A percentile compares a stretch with the other conserved stretches of the same genome.
phyloP scores from a whole-genome alignment of 108 stramenopile species.

The Tribonema minus region DNA sequence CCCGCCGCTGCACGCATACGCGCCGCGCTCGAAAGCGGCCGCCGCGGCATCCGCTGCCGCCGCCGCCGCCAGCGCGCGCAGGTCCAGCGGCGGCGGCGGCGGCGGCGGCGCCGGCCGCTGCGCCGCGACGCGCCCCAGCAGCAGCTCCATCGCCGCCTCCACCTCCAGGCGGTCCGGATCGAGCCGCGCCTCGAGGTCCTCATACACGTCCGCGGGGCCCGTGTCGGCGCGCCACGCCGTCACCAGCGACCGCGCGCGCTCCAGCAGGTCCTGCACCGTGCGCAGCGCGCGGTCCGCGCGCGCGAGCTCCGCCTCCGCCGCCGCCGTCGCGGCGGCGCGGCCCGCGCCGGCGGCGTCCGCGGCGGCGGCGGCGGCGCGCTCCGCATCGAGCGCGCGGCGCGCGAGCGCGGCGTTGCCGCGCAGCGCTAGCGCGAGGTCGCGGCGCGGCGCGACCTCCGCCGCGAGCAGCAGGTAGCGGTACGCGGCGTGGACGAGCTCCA shows the following conservation, averaged over 20 bases:
- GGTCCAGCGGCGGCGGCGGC: too few relatives aligned
- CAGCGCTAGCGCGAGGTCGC: neutral
- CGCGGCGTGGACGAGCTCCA: constrained; percentile 3
- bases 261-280: neutral
- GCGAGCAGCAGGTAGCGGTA: constrained; percentile 31
- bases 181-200: constrained; percentile 4
- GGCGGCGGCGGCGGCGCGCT: neutral
- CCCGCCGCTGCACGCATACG: too few relatives aligned
- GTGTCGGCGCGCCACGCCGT: too few relatives aligned
- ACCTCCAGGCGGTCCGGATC: constrained; percentile 4
- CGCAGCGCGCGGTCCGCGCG: neutral
- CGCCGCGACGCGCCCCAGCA: neutral
- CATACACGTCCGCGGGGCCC: constrained; percentile 26
- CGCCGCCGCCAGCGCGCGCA: too few relatives aligned
- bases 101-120: too few relatives aligned
- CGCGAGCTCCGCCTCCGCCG: neutral
- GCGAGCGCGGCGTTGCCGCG: neutral
- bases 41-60: too few relatives aligned
- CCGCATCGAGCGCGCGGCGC: neutral
- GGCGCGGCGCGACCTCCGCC: constrained; percentile 16
- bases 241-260: neutral
- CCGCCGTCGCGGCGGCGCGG: neutral
- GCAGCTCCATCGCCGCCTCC: constrained; percentile 22
- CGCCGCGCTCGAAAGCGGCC: too few relatives aligned
- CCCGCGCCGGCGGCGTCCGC: neutral